Evolutionary conservation across 108 stramenopile species (phyloP).

Genomic region (Pseudonitzschia delicatissima): DNA sequence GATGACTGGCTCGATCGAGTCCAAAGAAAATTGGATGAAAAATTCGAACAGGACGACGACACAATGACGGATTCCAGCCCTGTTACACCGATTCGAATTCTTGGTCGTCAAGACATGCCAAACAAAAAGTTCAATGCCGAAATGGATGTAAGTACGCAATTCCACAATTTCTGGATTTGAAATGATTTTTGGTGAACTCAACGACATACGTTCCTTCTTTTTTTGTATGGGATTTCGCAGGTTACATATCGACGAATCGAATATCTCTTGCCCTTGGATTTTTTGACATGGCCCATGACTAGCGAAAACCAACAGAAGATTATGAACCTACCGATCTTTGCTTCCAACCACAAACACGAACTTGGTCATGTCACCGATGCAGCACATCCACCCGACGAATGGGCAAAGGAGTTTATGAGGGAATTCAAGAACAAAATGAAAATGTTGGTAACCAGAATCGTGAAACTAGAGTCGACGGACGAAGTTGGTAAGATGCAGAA

Average conservation of each 20-base stretch:
- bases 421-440: slow-evolving; percentile 71
- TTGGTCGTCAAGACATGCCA: slow-evolving; percentile 58
- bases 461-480: slow-evolving; percentile 45
- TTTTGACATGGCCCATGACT: slow-evolving; percentile 27
- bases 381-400: neutral
- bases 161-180: neutral
- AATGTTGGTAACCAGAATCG: slow-evolving; percentile 54
- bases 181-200: neutral
- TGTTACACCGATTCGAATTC: slow-evolving; percentile 49
- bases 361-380: slow-evolving; percentile 29
- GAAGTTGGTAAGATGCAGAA: slow-evolving; percentile 53
- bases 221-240: neutral
- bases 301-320: slow-evolving; percentile 2
- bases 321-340: slow-evolving; percentile 22
- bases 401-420: slow-evolving; percentile 33
- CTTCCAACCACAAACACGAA: slow-evolving; percentile 26
- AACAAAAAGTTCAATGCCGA: slow-evolving; percentile 74
- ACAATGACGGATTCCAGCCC: neutral
- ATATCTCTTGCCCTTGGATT: slow-evolving; percentile 69
- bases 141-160: slow-evolving; percentile 40
- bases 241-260: slow-evolving; percentile 64
- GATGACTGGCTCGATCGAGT: slow-evolving; percentile 48
- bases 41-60: slow-evolving; percentile 10
- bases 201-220: neutral
- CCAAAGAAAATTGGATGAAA: slow-evolving; percentile 28